Evolutionary conservation across 345 rosid genomes (phyloP).

Genomic region (Eucalyptus albens): DNA sequence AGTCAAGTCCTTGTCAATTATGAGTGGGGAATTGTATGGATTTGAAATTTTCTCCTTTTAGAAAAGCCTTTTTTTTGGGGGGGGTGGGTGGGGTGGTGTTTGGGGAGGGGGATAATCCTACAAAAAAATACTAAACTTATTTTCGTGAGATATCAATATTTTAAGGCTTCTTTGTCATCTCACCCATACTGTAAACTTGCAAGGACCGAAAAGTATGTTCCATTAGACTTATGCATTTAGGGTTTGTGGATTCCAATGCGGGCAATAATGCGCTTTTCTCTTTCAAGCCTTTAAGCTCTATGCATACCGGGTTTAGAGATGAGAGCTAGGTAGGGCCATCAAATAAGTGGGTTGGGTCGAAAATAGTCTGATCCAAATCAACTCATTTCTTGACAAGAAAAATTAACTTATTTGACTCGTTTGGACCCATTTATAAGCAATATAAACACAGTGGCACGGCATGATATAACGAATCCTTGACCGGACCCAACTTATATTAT

Average conservation of each 20-base stretch:
- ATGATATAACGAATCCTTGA: no score
- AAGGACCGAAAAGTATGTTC: background rate
- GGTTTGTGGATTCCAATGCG: background rate
- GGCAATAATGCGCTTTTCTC: background rate
- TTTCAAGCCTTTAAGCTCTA: background rate
- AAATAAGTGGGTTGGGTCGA: background rate
- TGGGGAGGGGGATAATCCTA: no score
- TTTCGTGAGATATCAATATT: background rate
- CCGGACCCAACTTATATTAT: no score
- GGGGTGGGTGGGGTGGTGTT: no score
- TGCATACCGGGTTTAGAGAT: background rate
- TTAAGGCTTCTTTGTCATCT: background rate
- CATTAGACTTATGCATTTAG: background rate
- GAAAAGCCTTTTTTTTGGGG: no score
- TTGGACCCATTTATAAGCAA: background rate
- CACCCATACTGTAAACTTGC: background rate
- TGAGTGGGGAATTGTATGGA: no score
- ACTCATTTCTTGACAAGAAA: no score
- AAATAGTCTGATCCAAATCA: no score
- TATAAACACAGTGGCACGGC: no score
- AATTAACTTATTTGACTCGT: background rate
- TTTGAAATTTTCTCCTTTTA: no score
- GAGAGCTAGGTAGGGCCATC: background rate
- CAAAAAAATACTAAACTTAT: background rate
- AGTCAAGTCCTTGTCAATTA: background rate